phyloP scores from a whole-genome alignment of 805 yeast species.

The Candida morakotiae region DNA sequence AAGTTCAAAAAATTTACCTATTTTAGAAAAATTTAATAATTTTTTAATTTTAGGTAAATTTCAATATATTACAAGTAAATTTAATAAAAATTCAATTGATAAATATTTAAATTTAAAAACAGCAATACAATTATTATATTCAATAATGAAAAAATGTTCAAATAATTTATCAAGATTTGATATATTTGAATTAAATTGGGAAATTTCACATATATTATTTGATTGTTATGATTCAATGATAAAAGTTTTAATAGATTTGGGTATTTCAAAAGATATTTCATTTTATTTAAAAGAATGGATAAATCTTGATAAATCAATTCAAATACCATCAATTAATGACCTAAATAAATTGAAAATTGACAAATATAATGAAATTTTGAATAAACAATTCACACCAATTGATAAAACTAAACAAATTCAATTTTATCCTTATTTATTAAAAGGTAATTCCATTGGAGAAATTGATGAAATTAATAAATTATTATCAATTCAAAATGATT shows the following conservation, averaged over 20 bases:
- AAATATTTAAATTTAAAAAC: slow-evolving; percentile 42
- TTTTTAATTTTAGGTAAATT: slow-evolving; percentile 30
- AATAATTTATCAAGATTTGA: slow-evolving; percentile 10
- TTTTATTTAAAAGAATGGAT: slow-evolving; percentile 51
- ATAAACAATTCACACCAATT: background rate
- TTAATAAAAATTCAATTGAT: slow-evolving; percentile 17
- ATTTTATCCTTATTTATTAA: slow-evolving; percentile 1
- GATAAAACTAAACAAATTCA: background rate
- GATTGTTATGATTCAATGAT: slow-evolving; percentile 38
- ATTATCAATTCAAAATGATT: slow-evolving; percentile 13
- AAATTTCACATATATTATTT: slow-evolving; percentile 30
- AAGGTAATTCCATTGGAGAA: slow-evolving; percentile 1
- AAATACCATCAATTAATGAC: slow-evolving; percentile 17
- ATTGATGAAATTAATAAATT: slow-evolving; percentile 14
- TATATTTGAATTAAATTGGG: slow-evolving; percentile 29
- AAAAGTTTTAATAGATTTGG: slow-evolving; percentile 41
- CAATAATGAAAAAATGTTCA: slow-evolving; percentile 43
- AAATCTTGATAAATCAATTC: slow-evolving; percentile 26
- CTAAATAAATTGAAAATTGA: slow-evolving; percentile 8
- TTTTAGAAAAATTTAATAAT: slow-evolving; percentile 17
- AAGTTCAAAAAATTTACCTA: slow-evolving; percentile 4
- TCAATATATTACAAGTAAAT: slow-evolving; percentile 25
- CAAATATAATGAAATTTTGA: background rate
- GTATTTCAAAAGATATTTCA: slow-evolving; percentile 55
- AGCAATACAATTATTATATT: slow-evolving; percentile 49